Conservation (phyloP, 2,329 filamentous ascomycete genomes). For the Diaporthe nobilis region DNA sequence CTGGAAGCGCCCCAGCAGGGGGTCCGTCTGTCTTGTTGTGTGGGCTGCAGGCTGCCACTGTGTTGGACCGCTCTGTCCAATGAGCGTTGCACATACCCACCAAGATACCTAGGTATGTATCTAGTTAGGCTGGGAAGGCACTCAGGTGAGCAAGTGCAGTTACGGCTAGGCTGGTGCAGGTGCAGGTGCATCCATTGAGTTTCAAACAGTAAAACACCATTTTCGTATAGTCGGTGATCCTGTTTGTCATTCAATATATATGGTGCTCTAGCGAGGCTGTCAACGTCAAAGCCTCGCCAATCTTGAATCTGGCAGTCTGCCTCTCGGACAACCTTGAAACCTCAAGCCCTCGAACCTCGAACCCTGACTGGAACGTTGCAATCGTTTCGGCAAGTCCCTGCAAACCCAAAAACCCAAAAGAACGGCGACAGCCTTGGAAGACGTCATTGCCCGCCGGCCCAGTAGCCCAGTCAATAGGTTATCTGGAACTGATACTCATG, state of each 20-base stretch:
- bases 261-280: neutral
- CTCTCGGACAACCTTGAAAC: slow-evolving; percentile 6
- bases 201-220: slow-evolving; percentile 8
- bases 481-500: neutral
- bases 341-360: slow-evolving; percentile 13
- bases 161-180: neutral
- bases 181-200: neutral
- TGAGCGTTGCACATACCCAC: neutral
- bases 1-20: slow-evolving; percentile 1
- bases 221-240: neutral
- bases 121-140: neutral
- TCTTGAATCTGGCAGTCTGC: slow-evolving; percentile 19
- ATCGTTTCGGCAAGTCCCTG: slow-evolving; percentile 9
- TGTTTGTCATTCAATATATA: neutral
- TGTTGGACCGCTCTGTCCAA: slow-evolving; percentile 24
- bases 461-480: neutral
- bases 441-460: slow-evolving; percentile 11
- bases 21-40: neutral
- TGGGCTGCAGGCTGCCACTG: slow-evolving; percentile 15
- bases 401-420: slow-evolving; percentile 15
- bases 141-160: slow-evolving; percentile 2
- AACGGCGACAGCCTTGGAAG: neutral
- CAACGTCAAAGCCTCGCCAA: slow-evolving; percentile 17
- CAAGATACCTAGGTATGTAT: too few species aligned
- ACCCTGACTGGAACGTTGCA: slow-evolving; percentile 6